Conservation (phyloP, 2,329 filamentous ascomycete genomes). For the Trichophyton equinum region DNA sequence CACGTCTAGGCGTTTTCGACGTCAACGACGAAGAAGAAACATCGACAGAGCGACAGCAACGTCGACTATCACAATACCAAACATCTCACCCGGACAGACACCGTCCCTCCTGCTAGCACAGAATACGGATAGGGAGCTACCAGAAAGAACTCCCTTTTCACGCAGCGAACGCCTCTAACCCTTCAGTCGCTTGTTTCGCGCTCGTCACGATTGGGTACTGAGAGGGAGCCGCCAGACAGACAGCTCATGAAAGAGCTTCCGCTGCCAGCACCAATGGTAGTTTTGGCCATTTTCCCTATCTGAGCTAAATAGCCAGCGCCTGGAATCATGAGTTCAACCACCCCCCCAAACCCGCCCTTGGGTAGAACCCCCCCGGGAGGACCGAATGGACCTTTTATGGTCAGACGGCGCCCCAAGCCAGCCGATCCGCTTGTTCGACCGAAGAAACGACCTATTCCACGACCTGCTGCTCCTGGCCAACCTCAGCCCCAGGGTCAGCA, state of each 20-base stretch:
- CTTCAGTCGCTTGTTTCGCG: background rate
- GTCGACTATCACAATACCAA: no score
- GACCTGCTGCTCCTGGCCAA: constrained; percentile 13
- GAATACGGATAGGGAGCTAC: no score
- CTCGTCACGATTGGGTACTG: background rate
- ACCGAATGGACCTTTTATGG: constrained; percentile 34
- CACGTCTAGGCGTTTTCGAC: no score
- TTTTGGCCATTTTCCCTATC: background rate
- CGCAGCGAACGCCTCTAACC: no score
- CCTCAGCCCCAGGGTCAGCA: background rate
- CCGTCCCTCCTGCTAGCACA: no score
- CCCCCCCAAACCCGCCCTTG: constrained; percentile 34
- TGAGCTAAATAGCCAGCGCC: background rate
- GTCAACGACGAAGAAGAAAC: no score
- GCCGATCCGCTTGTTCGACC: constrained; percentile 54
- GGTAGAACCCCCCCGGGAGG: constrained; percentile 35
- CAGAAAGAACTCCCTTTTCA: no score
- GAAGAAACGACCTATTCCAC: constrained; percentile 35
- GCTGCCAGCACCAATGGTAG: constrained; percentile 1
- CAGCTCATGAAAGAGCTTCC: background rate
- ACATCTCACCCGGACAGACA: no score
- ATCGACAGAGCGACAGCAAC: no score
- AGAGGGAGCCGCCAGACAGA: background rate
- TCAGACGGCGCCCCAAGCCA: constrained; percentile 38
- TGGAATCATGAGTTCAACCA: constrained; percentile 20